Conservation (phyloP, 331 rosid genomes). For the Malus hybrid region DNA sequence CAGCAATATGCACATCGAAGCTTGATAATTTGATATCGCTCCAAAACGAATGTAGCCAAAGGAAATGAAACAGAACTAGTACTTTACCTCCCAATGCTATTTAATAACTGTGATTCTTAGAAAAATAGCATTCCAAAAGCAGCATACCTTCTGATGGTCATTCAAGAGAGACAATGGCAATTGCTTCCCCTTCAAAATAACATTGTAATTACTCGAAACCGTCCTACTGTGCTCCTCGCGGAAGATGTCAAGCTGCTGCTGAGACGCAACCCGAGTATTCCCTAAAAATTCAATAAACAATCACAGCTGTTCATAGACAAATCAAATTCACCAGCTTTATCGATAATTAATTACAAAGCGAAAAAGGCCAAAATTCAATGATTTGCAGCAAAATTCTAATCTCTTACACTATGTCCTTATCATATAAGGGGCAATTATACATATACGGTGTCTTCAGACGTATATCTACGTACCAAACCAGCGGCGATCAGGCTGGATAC, state of each 20-base stretch:
- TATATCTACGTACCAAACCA: conserved; percentile 61
- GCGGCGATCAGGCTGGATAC: conserved; percentile 81
- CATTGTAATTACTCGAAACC: conserved; percentile 59
- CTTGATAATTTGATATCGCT: not conserved
- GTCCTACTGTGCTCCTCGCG: conserved; percentile 61
- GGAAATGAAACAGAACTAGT: not conserved
- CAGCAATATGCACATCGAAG: not conserved
- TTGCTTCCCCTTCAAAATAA: conserved; percentile 62
- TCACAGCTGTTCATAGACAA: not conserved
- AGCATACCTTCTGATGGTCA: conserved; percentile 67
- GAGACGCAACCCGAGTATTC: conserved; percentile 70
- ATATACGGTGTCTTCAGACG: not conserved
- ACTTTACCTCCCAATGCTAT: not conserved
- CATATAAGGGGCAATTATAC: not conserved
- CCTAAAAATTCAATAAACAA: conserved; percentile 26
- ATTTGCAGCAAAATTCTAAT: not conserved
- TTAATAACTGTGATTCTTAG: not conserved
- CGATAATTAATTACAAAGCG: not conserved
- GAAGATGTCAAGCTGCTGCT: conserved; percentile 70
- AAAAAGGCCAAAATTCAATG: not conserved
- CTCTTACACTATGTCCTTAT: too few species aligned
- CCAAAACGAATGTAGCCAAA: not conserved
- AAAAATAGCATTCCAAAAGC: not conserved
- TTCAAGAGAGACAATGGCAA: conserved; percentile 65
- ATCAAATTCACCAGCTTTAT: not conserved